These are phyloP conservation scores for Uronychia setigera DNA, from an alignment of 73 alveolate species.

Conservation along the genomic window DNA sequence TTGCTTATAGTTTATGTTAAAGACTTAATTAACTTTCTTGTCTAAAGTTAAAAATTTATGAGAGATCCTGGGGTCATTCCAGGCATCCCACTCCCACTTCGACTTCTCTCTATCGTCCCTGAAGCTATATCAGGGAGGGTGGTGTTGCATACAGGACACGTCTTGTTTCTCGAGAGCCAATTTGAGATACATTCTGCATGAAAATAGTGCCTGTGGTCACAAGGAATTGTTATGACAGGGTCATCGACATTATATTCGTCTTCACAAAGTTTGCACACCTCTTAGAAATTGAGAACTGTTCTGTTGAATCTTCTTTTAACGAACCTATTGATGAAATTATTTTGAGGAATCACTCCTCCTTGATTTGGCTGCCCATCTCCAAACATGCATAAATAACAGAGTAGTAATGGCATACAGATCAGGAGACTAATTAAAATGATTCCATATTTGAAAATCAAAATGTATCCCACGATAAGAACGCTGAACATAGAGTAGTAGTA, in stretches of 20 bases:
- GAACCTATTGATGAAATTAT: neutral
- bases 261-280: neutral
- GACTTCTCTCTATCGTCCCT: too few species aligned
- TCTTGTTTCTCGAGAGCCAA: constrained; percentile 11
- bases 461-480: neutral
- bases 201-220: constrained; percentile 14
- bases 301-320: neutral
- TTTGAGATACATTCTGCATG: constrained; percentile 6
- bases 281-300: neutral
- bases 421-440: neutral
- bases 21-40: too few species aligned
- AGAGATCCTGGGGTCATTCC: too few species aligned
- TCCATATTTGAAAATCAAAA: neutral
- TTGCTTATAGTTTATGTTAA: too few species aligned
- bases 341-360: neutral
- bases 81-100: too few species aligned
- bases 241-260: neutral
- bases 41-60: too few species aligned
- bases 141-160: constrained; percentile 19
- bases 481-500: neutral
- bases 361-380: neutral
- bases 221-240: neutral
- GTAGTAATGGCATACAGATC: neutral
- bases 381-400: neutral
- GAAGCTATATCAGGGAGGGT: neutral